Conservation (phyloP, 805 yeast species). For the Lachancea sp. region DNA sequence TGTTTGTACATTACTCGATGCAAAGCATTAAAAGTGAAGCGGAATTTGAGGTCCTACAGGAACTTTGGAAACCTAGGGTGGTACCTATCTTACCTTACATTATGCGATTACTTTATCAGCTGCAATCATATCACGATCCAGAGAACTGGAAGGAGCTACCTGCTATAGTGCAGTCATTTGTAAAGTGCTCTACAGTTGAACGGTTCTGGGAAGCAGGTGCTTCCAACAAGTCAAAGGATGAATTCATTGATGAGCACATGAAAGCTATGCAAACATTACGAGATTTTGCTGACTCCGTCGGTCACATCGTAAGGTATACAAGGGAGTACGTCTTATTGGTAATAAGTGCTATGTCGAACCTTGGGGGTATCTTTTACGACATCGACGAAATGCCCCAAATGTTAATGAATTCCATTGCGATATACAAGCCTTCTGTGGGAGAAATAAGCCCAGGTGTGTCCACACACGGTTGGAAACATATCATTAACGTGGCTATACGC, state of each 20-base stretch:
- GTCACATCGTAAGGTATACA: conserved; percentile 91
- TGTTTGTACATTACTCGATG: conserved; percentile 90
- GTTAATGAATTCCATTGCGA: conserved; percentile 80
- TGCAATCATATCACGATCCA: conserved; percentile 92
- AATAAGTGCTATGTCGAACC: conserved; percentile 78
- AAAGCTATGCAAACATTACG: conserved; percentile 89
- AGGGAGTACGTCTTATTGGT: conserved; percentile 92
- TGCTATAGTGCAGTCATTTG: conserved; percentile 83
- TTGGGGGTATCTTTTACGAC: conserved; percentile 83
- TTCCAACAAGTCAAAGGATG: conserved; percentile 86
- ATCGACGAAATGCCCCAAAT: conserved; percentile 72
- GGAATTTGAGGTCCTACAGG: conserved; percentile 59
- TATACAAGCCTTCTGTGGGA: conserved; percentile 48
- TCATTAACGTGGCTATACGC: conserved; percentile 83
- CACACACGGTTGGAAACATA: conserved; percentile 94
- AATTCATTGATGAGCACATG: conserved; percentile 88
- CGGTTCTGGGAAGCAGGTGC: conserved; percentile 99
- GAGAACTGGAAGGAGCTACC: conserved; percentile 87
- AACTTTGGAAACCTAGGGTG: conserved; percentile 88
- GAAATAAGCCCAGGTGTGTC: conserved; percentile 66
- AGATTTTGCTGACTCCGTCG: conserved; percentile 97
- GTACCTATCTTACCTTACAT: conserved; percentile 89
- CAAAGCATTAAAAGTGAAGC: conserved; percentile 79
- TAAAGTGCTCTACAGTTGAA: conserved; percentile 82
- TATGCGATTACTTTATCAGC: conserved; percentile 77